A percentile compares a stretch with the other conserved stretches of the same genome.
Conservation (phyloP, 441 rosid genomes). For the Gossypium trilobum region DNA sequence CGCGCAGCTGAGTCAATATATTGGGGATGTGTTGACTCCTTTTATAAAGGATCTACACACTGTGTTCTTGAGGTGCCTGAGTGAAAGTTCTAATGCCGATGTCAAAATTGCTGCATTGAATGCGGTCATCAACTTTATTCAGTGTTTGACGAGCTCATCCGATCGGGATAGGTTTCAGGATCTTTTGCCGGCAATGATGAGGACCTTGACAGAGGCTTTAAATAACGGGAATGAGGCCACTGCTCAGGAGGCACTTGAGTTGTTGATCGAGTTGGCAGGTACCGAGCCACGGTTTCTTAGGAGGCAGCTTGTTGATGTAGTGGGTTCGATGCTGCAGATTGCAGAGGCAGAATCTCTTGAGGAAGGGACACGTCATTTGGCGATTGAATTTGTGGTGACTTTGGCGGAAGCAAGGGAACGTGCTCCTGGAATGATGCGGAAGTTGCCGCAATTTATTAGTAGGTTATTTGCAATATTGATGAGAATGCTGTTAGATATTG, state of each 20-base stretch:
- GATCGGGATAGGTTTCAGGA: constrained; percentile 96
- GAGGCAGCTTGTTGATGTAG: constrained; percentile 84
- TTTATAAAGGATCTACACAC: constrained; percentile 75
- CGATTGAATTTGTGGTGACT: constrained; percentile 85
- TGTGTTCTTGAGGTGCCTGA: constrained; percentile 67
- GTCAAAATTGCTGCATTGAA: constrained; percentile 91
- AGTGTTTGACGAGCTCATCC: constrained; percentile 55
- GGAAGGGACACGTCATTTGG: constrained; percentile 87
- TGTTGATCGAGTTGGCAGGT: constrained; percentile 90
- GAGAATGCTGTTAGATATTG: constrained; percentile 83
- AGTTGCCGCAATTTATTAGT: constrained; percentile 84
- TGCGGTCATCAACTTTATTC: constrained; percentile 86
- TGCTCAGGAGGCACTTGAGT: constrained; percentile 89
- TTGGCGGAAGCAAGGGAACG: constrained; percentile 8
- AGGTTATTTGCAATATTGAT: constrained; percentile 77
- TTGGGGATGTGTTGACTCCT: constrained; percentile 71
- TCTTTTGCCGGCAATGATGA: constrained; percentile 82
- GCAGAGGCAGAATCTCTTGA: constrained; percentile 89
- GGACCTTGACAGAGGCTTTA: constrained; percentile 81
- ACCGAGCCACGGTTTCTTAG: constrained; percentile 83
- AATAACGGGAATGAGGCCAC: constrained; percentile 87
- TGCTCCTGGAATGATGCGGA: constrained; percentile 59
- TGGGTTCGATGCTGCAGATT: constrained; percentile 27
- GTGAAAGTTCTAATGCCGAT: constrained; percentile 50
- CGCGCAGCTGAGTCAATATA: constrained; percentile 84